Evolutionary conservation across 257 asterid species (phyloP), one percentile per base, ranked within the genome.

Genomic region (Paulownia fortunei): DNA sequence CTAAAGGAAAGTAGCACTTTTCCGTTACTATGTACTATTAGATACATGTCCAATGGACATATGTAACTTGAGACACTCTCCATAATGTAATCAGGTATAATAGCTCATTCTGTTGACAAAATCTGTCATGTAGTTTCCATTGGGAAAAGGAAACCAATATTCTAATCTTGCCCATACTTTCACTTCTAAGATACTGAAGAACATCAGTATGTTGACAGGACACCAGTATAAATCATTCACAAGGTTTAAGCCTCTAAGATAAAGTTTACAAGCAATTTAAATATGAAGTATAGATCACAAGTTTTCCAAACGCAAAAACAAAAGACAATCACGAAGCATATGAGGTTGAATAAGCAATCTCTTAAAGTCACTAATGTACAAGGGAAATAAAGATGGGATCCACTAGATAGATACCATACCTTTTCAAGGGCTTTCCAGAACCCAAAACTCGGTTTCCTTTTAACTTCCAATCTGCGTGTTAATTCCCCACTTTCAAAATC

Each of bases 401-500:
- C 21, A 37, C 67, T 26, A 7, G 30, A 68, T 70, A 56, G 37
- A 8, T 10, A 44, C n/a, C 81, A 77, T 78, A 92, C 99, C 97
- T 90, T 91, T 16, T 37, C 61, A 64, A 86, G 54, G 51, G 34
- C 84, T 76, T 68, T 74, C 82, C 87, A 84, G 21, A 84, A 73
- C 82, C 88, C 87, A 32, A 37, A 70, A 46, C 23, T 80, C 34
- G 75, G 66, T 21, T 77, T 76, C 79, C 79, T 82, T 19, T 79
- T 68, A 24, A 56, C 82, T 47, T 81, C 90, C 32, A 58, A 74
- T 78, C 71, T 79, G 41, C 84, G 76, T 6, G 62, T 8, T 3
- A 69, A 37, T 64, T 80, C 91, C 55, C 90, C 94, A 63, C 54
- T 82, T 83, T 88, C 92, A 78, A 84, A 84, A 82, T 95, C 96